Base-by-base conservation (phyloP, 306 rosid genomes). In the Dryas drummondii region DNA sequence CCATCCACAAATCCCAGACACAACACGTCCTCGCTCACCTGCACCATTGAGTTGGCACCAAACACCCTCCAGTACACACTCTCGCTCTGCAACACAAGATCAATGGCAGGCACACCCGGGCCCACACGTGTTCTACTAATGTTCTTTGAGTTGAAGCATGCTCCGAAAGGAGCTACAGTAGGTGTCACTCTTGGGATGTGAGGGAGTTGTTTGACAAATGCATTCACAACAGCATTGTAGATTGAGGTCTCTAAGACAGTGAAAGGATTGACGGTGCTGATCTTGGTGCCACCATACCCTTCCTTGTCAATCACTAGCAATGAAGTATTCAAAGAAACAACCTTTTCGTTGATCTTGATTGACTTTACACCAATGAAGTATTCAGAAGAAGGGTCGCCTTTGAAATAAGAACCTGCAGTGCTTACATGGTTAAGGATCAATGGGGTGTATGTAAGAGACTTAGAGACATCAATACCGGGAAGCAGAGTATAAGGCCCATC, bases 1-100 rank as follows among this genome's bases (percentile, higher is more conserved):
- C 84, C 93, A 66, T 90, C 90, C 55, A 88, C 86, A 54, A 91
- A 83, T 4, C 90, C 93, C 78, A 88, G 73, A 40, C 93, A 91
- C 52, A 86, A 22, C n/a, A 85, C 91, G 9, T 83, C 83, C 0
- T 51, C 48, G 13, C 10, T 27, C 49, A 85, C 17, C 22, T n/a
- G 61, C 9, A 87, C 93, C 97, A 92, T 88, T 0, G 96, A 85
- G 7, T 92, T 92, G 4, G 90, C 87, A 0, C 91, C 89, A 32
- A 80, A 82, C 0, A 89, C 78, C 6, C 4, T 66, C 97, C 93
- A 89, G 15, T 45, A 26, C 55, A 85, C 88, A 0, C 27, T n/a
- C 6, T 78, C 72, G 37, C 71, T 79, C 37, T 85, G 82, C 83
- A 91, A 12, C 7, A 87, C 91, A 2, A 92, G 48, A 50, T 79